Base-by-base conservation (phyloP, 495 filamentous ascomycete species). In the Trichoderma orchidacearum region DNA sequence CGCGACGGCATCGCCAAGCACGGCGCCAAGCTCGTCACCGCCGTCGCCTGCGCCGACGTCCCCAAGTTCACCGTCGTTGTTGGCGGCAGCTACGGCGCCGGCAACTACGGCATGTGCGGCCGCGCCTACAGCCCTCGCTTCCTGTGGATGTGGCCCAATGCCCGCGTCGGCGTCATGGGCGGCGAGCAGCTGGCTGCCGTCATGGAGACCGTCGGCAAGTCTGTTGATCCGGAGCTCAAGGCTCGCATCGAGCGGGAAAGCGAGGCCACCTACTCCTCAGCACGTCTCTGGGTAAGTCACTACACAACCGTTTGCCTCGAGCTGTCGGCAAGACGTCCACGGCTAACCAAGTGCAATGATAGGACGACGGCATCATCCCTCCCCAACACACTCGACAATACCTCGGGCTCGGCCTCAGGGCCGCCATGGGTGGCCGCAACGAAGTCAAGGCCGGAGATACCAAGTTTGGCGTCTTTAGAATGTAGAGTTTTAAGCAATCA, bases 81-180 rank as follows among this genome's bases (percentile, higher is more conserved):
- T 27, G 93, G 93, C 4, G 85, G 86, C 9, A 90, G 85, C 68
- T 96, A 97, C 70, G 94, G 80, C 56, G 81, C 80, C 3, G 81
- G 81, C 11, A 84, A 84, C 64, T 84, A 84, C 58, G 81, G 81
- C 52, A 84, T 84, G 81, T 84, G 90, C 70, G 93, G 93, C n/a
- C 84, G 93, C 41, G 94, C 93, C 2, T 98, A 96, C 70, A 81
- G 81, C 3, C 93, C 93, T 0, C 75, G 91, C 12, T 85, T 98
- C 65, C 71, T 98, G 56, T 98, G 89, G 83, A 95, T 93, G 82
- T 98, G 93, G 93, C 94, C 93, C 13, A 96, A 94, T 63, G 89
- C 93, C 18, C 85, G 86, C 62, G 92, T 96, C 59, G 88, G 86
- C 7, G 93, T 98, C 56, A 98, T 98, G 93, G 93, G 93, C 34